A percentile compares a stretch with the other conserved stretches of the same genome.
phyloP scores from a whole-genome alignment of 2,329 filamentous ascomycete genomes.

The Aspergillus viridinutans region DNA sequence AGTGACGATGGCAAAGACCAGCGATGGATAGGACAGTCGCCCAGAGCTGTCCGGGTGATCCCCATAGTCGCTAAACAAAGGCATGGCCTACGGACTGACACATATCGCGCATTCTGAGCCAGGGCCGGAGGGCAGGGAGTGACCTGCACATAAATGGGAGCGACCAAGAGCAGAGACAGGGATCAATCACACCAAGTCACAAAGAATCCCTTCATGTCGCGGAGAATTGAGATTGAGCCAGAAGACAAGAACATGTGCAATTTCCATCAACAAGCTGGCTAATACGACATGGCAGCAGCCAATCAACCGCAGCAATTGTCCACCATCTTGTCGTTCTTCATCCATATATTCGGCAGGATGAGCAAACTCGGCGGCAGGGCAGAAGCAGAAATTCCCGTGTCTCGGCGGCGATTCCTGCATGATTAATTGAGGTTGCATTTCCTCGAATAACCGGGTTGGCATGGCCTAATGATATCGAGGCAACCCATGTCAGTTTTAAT shows the following conservation, averaged over 20 bases:
- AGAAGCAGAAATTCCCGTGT: background rate
- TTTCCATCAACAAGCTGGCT: background rate
- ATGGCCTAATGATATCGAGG: background rate
- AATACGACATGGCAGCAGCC: too few species aligned
- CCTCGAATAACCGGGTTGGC: background rate
- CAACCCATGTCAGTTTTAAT: background rate
- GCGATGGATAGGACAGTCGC: constrained; percentile 12
- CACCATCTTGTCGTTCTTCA: too few species aligned
- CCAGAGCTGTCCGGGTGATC: constrained; percentile 18
- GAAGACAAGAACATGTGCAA: background rate
- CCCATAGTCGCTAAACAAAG: constrained; percentile 20
- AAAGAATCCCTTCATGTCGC: background rate
- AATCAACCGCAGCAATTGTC: too few species aligned
- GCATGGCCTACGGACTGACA: constrained; percentile 6
- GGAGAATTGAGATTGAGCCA: background rate
- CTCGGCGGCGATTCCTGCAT: background rate
- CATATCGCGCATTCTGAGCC: background rate
- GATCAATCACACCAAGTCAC: background rate
- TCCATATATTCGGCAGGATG: background rate
- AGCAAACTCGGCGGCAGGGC: background rate
- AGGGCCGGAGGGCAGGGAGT: background rate
- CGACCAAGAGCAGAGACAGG: background rate
- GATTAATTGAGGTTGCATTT: background rate
- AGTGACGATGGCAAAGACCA: constrained; percentile 19
- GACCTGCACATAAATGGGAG: background rate